Conservation (phyloP, 805 yeast species). For the Candida krabiensis region DNA sequence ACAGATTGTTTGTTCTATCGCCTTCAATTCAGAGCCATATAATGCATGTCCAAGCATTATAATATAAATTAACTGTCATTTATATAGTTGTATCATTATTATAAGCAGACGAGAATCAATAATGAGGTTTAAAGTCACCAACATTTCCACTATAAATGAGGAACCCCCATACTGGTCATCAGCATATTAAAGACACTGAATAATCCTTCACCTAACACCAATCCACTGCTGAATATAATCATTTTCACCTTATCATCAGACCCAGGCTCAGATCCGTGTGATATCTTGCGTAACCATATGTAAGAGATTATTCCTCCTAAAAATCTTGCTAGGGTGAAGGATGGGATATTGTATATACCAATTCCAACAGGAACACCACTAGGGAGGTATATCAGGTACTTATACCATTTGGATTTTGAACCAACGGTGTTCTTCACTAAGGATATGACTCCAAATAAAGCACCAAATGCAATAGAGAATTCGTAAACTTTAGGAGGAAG, state of each 20-base stretch:
- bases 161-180: conserved; percentile 65
- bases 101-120: too few species aligned
- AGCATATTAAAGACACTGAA: conserved; percentile 81
- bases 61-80: too few species aligned
- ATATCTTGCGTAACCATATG: conserved; percentile 47
- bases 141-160: conserved; percentile 55
- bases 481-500: conserved; percentile 76
- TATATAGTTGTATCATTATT: too few species aligned
- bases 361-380: conserved; percentile 97
- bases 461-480: conserved; percentile 61
- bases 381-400: conserved; percentile 63
- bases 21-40: too few species aligned
- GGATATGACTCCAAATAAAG: conserved; percentile 67
- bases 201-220: conserved; percentile 92
- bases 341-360: conserved; percentile 92
- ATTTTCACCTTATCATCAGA: conserved; percentile 61
- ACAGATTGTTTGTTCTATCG: too few species aligned
- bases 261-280: conserved; percentile 4
- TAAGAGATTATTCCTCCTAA: conserved; percentile 77
- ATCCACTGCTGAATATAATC: conserved; percentile 88
- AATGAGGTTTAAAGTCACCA: too few species aligned
- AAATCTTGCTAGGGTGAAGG: conserved; percentile 90
- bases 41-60: too few species aligned
- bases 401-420: conserved; percentile 27
- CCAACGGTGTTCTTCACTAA: conserved; percentile 57